Base-by-base conservation (phyloP, 1,139 yeast genomes). In the Geotrichum bryndzae region DNA sequence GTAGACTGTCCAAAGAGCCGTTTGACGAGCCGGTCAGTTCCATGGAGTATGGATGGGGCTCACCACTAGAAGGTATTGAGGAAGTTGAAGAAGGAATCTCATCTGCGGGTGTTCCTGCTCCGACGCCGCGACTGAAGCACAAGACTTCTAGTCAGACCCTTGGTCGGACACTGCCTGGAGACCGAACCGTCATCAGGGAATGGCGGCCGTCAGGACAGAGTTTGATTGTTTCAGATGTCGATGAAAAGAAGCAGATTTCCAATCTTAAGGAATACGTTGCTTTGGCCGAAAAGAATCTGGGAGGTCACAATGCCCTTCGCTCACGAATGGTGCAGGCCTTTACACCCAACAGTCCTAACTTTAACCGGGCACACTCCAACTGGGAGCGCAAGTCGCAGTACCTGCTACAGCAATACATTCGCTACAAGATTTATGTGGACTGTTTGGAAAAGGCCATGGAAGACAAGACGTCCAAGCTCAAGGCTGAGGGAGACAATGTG, bases 21-120 rank as follows among this genome's bases (percentile, higher is more conserved):
- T 74, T 80, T 35, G 76, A 78, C 45, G 84, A 80, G 61, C 73
- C 88, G 62, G 82, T 88, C 22, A 84, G 90, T 2, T 87, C 89
- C 53, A 82, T 85, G 66, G 95, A 90, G 69, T 89, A 84, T 70
- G 96, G 96, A 1, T 90, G 96, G 96, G 82, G 70, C 51, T 57
- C 48, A 13, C 53, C 58, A 22, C 41, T 56, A 25, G 58, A 50
- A n/a, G 58, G 58, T 8, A 56, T 56, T 56, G 53, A 45, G 15
- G 54, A 51, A 18, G 51, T 46, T 22, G 59, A 56, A 11, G 25
- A 31, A 15, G 29, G 25, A 3, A 18, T 38, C 13, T 2, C 29
- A 13, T 10, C 25, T 13, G 8, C 52, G 5, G 8, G 48, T 4
- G 38, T 13, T 8, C n/a, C 56, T 23, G 33, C 29, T 3, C 48